Percentiles rank a stretch among this genome's conserved stretches.
Evolutionary conservation across 2,329 filamentous ascomycete genomes (phyloP).

Genomic region (Colletotrichum sp.): DNA sequence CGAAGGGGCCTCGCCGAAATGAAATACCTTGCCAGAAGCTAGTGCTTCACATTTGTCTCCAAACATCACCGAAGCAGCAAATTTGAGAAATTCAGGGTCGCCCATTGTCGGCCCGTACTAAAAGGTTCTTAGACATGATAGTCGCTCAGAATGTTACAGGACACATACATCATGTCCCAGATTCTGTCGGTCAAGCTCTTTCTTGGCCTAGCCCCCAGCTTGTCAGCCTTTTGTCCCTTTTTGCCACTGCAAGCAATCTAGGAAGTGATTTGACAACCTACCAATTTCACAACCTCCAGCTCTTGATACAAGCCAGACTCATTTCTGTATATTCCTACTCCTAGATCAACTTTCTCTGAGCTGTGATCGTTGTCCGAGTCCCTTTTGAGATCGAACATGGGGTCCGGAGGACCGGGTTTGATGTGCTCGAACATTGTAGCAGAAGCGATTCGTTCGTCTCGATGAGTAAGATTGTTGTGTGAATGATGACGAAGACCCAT

Average conservation of each 20-base stretch:
- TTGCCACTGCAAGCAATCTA: neutral
- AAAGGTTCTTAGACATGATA: neutral
- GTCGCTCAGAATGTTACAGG: neutral
- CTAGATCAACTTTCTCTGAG: slow-evolving; percentile 37
- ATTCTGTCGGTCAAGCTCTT: slow-evolving; percentile 20
- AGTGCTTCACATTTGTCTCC: slow-evolving; percentile 24
- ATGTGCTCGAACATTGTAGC: slow-evolving; percentile 49
- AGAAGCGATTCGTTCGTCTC: neutral
- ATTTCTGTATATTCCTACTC: slow-evolving; percentile 40
- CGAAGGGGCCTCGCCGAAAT: neutral
- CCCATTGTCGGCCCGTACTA: slow-evolving; percentile 40
- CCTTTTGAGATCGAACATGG: slow-evolving; percentile 36
- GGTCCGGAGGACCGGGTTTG: slow-evolving; percentile 26
- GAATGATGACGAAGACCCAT: neutral
- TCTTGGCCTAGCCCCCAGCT: slow-evolving; percentile 25
- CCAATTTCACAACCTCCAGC: slow-evolving; percentile 28
- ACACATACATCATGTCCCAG: slow-evolving; percentile 29
- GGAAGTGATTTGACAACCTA: neutral
- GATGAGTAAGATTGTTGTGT: neutral
- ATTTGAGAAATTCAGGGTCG: slow-evolving; percentile 30
- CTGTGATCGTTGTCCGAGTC: slow-evolving; percentile 31
- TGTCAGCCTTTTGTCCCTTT: neutral
- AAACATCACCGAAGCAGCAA: slow-evolving; percentile 34
- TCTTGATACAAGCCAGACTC: slow-evolving; percentile 36
- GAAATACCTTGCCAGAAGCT: neutral